These are phyloP conservation scores for Cadophora luteo-olivacea DNA, from an alignment of 2,329 filamentous ascomycete species.

Conservation along the genomic window DNA sequence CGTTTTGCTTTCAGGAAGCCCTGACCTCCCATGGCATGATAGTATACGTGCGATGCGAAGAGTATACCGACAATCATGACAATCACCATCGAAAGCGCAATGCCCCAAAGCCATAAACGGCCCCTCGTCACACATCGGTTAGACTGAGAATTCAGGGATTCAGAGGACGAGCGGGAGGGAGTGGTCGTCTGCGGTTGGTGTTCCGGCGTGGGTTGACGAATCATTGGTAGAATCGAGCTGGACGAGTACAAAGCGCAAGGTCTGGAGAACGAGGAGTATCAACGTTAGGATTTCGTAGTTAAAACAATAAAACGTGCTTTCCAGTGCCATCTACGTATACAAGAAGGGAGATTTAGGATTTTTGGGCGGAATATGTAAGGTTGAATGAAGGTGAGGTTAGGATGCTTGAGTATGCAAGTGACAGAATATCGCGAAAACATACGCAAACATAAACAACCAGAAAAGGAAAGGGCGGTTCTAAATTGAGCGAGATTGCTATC, in stretches of 20 bases:
- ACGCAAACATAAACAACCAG: background rate
- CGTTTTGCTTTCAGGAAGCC: slow-evolving; percentile 35
- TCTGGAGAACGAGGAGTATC: slow-evolving; percentile 26
- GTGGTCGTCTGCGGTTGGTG: slow-evolving; percentile 17
- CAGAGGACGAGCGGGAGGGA: slow-evolving; percentile 32
- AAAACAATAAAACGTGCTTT: slow-evolving; percentile 26
- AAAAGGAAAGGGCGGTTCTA: background rate
- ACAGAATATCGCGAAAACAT: background rate
- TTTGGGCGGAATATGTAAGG: slow-evolving; percentile 10
- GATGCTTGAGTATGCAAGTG: background rate
- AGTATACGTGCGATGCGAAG: slow-evolving; percentile 38
- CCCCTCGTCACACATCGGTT: slow-evolving; percentile 27
- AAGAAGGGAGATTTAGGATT: slow-evolving; percentile 1
- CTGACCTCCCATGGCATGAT: slow-evolving; percentile 37
- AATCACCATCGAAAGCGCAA: slow-evolving; percentile 31
- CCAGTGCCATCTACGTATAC: slow-evolving; percentile 32
- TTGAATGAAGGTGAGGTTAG: background rate
- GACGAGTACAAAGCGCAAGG: slow-evolving; percentile 21
- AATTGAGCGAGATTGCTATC: background rate
- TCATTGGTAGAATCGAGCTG: slow-evolving; percentile 29
- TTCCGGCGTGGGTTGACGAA: slow-evolving; percentile 24
- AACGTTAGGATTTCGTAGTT: slow-evolving; percentile 29
- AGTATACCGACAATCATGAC: slow-evolving; percentile 38
- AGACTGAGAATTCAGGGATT: slow-evolving; percentile 20
- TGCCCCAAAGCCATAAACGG: slow-evolving; percentile 29